phyloP scores from a whole-genome alignment of 2,329 filamentous ascomycete genomes.

The Helicocarpus griseus region DNA sequence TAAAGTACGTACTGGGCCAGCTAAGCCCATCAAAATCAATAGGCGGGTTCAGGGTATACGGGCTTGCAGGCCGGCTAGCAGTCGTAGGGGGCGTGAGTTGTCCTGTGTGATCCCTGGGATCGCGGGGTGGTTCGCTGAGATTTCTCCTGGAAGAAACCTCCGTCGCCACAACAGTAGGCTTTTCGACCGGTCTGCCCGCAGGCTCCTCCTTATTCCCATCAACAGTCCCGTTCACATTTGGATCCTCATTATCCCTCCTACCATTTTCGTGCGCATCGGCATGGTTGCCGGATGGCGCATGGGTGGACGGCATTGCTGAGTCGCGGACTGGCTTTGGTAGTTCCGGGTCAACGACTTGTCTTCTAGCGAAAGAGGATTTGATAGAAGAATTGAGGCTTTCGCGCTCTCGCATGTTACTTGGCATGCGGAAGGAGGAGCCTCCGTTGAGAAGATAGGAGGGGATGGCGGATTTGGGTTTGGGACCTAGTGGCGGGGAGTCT shows the following conservation, averaged over 20 bases:
- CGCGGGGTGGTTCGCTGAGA: conserved; percentile 42
- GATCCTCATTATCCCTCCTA: neutral
- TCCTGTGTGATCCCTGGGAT: conserved; percentile 42
- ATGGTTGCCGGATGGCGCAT: too few species aligned
- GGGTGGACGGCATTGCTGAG: neutral
- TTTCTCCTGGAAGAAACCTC: conserved; percentile 12
- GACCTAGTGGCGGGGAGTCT: conserved; percentile 30
- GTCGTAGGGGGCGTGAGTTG: conserved; percentile 44
- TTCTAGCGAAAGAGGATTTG: conserved; percentile 45
- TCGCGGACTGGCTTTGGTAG: neutral
- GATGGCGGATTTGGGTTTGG: conserved; percentile 43
- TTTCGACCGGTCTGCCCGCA: neutral
- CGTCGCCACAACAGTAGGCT: neutral
- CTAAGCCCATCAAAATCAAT: conserved; percentile 44
- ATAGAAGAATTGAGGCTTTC: conserved; percentile 52
- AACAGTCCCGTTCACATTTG: conserved; percentile 2
- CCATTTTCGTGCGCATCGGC: neutral
- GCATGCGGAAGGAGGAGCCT: conserved; percentile 41
- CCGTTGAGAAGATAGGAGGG: conserved; percentile 50
- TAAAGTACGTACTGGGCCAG: conserved; percentile 39
- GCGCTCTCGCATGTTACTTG: conserved; percentile 43
- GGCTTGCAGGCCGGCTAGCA: conserved; percentile 40
- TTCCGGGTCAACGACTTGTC: conserved; percentile 35
- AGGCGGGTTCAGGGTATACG: conserved; percentile 40
- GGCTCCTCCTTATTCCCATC: neutral